A percentile compares a stretch with the other conserved stretches of the same genome.
Conservation (phyloP, 495 filamentous ascomycete species). For the Parathielavia appendiculata region DNA sequence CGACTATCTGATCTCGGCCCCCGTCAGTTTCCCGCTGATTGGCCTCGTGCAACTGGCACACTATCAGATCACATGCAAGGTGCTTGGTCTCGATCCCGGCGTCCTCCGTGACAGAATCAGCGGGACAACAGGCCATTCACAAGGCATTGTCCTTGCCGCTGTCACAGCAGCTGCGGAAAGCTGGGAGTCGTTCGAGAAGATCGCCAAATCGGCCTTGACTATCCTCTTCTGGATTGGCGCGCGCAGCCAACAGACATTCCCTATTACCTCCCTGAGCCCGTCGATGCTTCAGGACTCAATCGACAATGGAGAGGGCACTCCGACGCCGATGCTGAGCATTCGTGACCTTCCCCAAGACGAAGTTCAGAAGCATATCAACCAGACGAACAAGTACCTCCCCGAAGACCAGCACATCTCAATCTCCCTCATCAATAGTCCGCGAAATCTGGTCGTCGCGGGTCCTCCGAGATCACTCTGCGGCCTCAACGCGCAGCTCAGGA, state of each 20-base stretch:
- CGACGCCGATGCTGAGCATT: slow-evolving; percentile 96
- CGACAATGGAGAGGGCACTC: slow-evolving; percentile 86
- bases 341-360: slow-evolving; percentile 79
- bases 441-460: slow-evolving; percentile 95
- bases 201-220: slow-evolving; percentile 71
- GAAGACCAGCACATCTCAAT: slow-evolving; percentile 88
- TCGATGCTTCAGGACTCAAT: slow-evolving; percentile 87
- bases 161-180: slow-evolving; percentile 78
- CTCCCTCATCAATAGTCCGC: slow-evolving; percentile 90
- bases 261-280: slow-evolving; percentile 88
- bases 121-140: slow-evolving; percentile 94
- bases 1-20: slow-evolving; percentile 93
- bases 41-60: slow-evolving; percentile 92
- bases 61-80: slow-evolving; percentile 87
- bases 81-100: slow-evolving; percentile 79
- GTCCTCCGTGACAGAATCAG: slow-evolving; percentile 73
- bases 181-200: slow-evolving; percentile 84
- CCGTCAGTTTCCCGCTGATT: slow-evolving; percentile 94
- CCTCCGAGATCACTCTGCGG: slow-evolving; percentile 94
- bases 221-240: slow-evolving; percentile 99
- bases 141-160: slow-evolving; percentile 92
- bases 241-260: slow-evolving; percentile 97
- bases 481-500: slow-evolving; percentile 86
- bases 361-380: slow-evolving; percentile 90
- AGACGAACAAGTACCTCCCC: slow-evolving; percentile 92